Evolutionary conservation across 495 filamentous ascomycete genomes (phyloP).

Genomic region (Chaetomium fimeti): DNA sequence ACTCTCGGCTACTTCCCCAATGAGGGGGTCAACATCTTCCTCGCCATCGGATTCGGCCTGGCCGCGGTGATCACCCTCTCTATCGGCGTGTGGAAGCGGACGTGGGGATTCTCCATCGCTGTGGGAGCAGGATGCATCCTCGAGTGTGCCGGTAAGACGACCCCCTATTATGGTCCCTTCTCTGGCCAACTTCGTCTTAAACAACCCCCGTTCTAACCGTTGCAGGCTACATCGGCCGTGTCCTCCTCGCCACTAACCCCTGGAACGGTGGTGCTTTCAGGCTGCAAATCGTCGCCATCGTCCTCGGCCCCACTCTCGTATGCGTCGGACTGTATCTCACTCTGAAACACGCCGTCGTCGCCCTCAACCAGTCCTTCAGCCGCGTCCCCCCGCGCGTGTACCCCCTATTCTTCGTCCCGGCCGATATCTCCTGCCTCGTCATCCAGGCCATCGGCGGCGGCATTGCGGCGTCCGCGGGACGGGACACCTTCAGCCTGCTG

Average conservation of each 20-base stretch:
- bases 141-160: conserved; percentile 41
- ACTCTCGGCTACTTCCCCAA: conserved; percentile 69
- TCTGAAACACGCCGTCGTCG: conserved; percentile 59
- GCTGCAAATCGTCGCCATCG: conserved; percentile 65
- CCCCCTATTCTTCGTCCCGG: conserved; percentile 63
- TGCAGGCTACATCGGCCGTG: conserved; percentile 60
- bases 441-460: conserved; percentile 66
- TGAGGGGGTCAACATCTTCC: conserved; percentile 60
- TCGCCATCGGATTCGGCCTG: conserved; percentile 56
- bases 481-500: conserved; percentile 38
- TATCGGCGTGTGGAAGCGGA: conserved; percentile 58
- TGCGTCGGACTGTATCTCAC: conserved; percentile 66
- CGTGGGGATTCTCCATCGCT: conserved; percentile 61
- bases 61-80: conserved; percentile 47
- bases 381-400: conserved; percentile 58
- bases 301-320: conserved; percentile 65
- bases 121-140: conserved; percentile 49
- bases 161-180: background rate
- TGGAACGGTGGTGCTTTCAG: conserved; percentile 60
- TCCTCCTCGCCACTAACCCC: conserved; percentile 58
- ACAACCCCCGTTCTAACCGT: background rate
- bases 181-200: too few species aligned
- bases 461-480: conserved; percentile 54
- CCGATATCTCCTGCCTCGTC: conserved; percentile 62
- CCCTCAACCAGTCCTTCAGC: conserved; percentile 53